Base-by-base conservation (phyloP, 352 stramenopile species). In the Pelagophyceae sp. region DNA sequence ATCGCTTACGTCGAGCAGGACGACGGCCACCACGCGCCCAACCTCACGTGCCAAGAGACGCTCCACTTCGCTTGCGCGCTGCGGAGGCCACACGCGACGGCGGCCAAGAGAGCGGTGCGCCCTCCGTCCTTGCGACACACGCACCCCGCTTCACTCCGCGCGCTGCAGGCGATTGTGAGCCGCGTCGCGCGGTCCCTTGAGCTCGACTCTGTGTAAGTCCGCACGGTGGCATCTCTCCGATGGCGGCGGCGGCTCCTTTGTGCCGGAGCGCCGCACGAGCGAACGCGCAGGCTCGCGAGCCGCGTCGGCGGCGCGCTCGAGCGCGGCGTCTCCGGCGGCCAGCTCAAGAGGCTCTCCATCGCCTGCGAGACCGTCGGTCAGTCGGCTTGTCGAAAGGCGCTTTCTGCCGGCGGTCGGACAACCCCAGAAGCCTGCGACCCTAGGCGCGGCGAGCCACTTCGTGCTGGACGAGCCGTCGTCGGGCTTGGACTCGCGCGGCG, bases 301-400 rank as follows among this genome's bases (percentile, higher is more conserved):
- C 2, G 2, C 33, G 33, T 71, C 61, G 61, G 61, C 31, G 33
- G 33, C 61, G 61, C 61, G 1, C 33, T 40, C 3, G 29, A 45
- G 17, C 17, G 29, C 6, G 61, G 61, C 33, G 2, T 71, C 33
- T 38, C 19, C 3, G 61, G 61, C 31, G 61, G 61, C 2, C 61
- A 71, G 61, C 90, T 91, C 54, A 96, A 96, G 79, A 82, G 93
- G 25, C 85, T 97, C 25, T 91, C 90, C 0, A 97, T 98, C 78
- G 93, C 87, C 64, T 87, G 94, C 0, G 91, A 98, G 81, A 83
- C 97, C 37, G 92, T 23, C 45, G 11, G 45, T 54, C 91, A 32
- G n/a, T n/a, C n/a, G n/a, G n/a, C n/a, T n/a, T n/a, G n/a, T n/a
- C n/a, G n/a, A n/a, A n/a, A n/a, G n/a, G n/a, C n/a, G n/a, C n/a